Base-by-base conservation (phyloP, 1,284 basidiomycete species). In the Lentinula novae-zelandiae region DNA sequence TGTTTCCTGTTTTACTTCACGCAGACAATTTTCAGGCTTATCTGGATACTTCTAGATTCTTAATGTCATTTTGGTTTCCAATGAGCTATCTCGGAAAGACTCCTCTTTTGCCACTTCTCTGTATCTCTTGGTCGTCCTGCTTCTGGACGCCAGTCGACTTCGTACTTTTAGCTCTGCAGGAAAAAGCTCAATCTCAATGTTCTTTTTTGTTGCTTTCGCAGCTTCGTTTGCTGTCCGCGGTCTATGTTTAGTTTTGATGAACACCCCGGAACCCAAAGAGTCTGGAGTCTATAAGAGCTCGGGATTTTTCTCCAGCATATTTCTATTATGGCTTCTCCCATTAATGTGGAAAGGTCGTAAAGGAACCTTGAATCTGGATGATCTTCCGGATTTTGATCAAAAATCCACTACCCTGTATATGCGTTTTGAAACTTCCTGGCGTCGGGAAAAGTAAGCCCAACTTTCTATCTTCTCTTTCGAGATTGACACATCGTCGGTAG, bases 261-360 rank as follows among this genome's bases (percentile, higher is more conserved):
- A 53, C 38, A 38, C 22, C 2, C 52, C 52, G 15, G 52, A n/a
- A 36, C 38, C 33, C 12, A 53, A 33, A n/a, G 13, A 53, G 20
- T 34, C 31, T 34, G 38, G n/a, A 12, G 33, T 17, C n/a, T 10
- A 38, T 33, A 13, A 22, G 33, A 17, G n/a, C 27, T 53, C 52
- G 3, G 52, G 52, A 17, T 53, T 53, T 38, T 53, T 53, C 33
- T 36, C 33, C 20, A 36, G 15, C n/a, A 53, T 53, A 36, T 53
- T 53, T 31, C 12, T 53, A 15, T 34, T 53, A 22, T 53, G 52
- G 52, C 52, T 53, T 13, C 38, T 36, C 22, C 52, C 52, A 17
- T 53, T 53, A 22, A 33, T 53, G 31, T 53, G 52, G 52, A 53
- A 53, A 53, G 52, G 52, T 36, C 52, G 52, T 17, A 53, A 53